These are phyloP conservation scores for Nakazawaea ernobii DNA, from an alignment of 805 yeast species.

Conservation along the genomic window DNA sequence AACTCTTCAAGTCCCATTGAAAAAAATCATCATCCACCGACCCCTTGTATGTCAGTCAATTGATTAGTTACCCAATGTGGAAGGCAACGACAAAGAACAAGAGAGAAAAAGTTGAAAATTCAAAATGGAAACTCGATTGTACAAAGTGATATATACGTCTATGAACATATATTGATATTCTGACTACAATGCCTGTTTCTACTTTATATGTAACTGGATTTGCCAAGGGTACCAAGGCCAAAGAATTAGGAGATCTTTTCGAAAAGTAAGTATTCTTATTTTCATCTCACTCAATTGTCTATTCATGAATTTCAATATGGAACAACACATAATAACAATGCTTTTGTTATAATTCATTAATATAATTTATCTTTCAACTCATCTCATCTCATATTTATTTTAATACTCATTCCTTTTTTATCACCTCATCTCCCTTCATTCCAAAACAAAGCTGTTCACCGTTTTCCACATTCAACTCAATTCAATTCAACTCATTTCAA, in stretches of 20 bases:
- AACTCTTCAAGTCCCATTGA: too few species aligned
- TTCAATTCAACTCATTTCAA: conserved; percentile 8
- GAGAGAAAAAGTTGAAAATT: not conserved
- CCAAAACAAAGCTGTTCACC: too few species aligned
- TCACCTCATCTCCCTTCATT: conserved; percentile 8
- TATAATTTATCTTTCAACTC: not conserved
- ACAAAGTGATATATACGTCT: too few species aligned
- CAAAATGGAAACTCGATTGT: not conserved
- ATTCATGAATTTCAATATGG: not conserved
- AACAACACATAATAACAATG: too few species aligned
- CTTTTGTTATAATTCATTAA: not conserved
- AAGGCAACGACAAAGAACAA: too few species aligned
- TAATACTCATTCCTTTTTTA: conserved; percentile 1
- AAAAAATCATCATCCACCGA: too few species aligned
- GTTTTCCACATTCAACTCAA: not conserved
- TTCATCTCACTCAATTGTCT: not conserved
- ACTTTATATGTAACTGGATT: conserved; percentile 33
- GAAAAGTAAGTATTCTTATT: conserved; percentile 47
- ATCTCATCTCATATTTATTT: not conserved
- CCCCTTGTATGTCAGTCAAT: too few species aligned
- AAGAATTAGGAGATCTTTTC: conserved; percentile 52
- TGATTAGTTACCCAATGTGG: too few species aligned
- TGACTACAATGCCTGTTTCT: conserved; percentile 11
- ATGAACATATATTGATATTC: too few species aligned
- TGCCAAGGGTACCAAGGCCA: conserved; percentile 45